Conservation (phyloP, 352 stramenopile species). For the Phytopythium delawarense region DNA sequence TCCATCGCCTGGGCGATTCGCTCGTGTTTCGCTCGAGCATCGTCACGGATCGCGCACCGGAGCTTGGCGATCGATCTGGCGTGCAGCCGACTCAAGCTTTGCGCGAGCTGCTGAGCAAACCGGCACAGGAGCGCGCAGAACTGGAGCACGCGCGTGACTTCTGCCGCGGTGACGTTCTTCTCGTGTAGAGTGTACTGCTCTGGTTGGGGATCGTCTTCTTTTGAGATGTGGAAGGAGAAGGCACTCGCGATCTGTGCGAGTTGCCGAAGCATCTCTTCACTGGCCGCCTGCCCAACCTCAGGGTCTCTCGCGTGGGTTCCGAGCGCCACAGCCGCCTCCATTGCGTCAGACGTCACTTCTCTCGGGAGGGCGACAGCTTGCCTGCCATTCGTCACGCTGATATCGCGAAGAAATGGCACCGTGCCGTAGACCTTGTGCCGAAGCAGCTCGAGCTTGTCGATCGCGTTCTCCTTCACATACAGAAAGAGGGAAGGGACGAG, state of each 20-base stretch:
- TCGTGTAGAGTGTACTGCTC: conserved; percentile 23
- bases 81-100: conserved; percentile 20
- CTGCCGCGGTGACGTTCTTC: conserved; percentile 16
- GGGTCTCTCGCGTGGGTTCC: conserved; percentile 10
- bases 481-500: conserved; percentile 41
- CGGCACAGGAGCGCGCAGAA: conserved; percentile 25
- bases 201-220: conserved; percentile 1
- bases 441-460: conserved; percentile 34
- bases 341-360: conserved; percentile 17
- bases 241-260: conserved; percentile 28
- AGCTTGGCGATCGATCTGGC: conserved; percentile 17
- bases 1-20: conserved; percentile 21
- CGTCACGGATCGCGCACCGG: conserved; percentile 18
- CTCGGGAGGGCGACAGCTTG: conserved; percentile 19
- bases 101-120: conserved; percentile 29
- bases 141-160: conserved; percentile 26
- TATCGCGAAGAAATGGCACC: conserved; percentile 38
- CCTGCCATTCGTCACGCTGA: conserved; percentile 5
- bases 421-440: conserved; percentile 22
- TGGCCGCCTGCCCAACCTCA: conserved; percentile 16
- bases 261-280: conserved; percentile 32
- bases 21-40: conserved; percentile 31
- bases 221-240: conserved; percentile 25
- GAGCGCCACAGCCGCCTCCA: conserved; percentile 22
- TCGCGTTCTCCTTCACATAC: conserved; percentile 31